phyloP scores from a whole-genome alignment of 805 yeast species.

The Ogataea trehalophila region DNA sequence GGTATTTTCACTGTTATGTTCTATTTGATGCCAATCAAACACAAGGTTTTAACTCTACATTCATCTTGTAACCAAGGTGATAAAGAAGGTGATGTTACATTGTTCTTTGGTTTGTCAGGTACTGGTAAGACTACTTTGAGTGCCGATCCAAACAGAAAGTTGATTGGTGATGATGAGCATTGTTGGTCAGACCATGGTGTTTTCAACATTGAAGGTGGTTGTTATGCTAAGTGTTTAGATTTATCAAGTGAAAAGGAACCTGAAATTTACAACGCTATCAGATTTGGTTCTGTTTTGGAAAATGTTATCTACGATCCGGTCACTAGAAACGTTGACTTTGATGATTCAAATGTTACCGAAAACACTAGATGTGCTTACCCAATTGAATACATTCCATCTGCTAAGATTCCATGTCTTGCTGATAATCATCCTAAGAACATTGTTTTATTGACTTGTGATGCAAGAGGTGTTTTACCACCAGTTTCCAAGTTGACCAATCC shows the following conservation, averaged over 20 bases:
- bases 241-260: conserved; percentile 91
- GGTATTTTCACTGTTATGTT: conserved; percentile 99
- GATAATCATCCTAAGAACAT: conserved; percentile 89
- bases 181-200: conserved; percentile 99
- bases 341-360: conserved; percentile 79
- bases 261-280: conserved; percentile 92
- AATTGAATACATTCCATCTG: conserved; percentile 93
- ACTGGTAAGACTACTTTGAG: conserved; percentile 97
- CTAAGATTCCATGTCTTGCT: conserved; percentile 91
- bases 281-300: conserved; percentile 91
- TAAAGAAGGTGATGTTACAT: conserved; percentile 77
- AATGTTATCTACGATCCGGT: conserved; percentile 81
- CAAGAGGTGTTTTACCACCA: conserved; percentile 96
- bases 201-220: conserved; percentile 98
- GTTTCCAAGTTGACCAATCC: conserved; percentile 89
- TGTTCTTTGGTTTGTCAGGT: conserved; percentile 95
- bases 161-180: conserved; percentile 98
- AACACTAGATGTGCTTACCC: conserved; percentile 99
- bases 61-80: conserved; percentile 92
- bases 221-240: conserved; percentile 96
- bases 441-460: conserved; percentile 91
- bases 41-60: conserved; percentile 87
- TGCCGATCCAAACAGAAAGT: conserved; percentile 89
- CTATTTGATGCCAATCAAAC: conserved; percentile 94
- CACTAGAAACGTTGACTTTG: conserved; percentile 81